Evolutionary conservation across 345 rosid species (phyloP).

Genomic region (Mallotus nudiflorus): DNA sequence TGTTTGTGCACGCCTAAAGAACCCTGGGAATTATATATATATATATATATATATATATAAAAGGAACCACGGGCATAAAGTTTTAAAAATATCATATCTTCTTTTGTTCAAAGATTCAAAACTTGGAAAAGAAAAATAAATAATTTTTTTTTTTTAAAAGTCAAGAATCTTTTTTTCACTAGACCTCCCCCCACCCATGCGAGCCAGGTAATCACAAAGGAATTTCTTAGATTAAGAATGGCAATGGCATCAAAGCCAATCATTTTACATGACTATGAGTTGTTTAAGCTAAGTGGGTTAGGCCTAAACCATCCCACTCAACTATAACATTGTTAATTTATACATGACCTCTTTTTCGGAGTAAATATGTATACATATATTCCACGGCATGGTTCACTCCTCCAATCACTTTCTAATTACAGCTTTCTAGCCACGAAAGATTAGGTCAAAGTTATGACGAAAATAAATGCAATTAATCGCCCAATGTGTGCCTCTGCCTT

Average conservation of each 20-base stretch:
- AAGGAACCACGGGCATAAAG: too few species aligned
- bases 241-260: slow-evolving; percentile 43
- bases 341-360: slow-evolving; percentile 1
- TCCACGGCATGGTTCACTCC: neutral
- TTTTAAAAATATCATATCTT: neutral
- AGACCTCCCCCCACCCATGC: slow-evolving; percentile 25
- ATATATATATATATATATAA: too few species aligned
- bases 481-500: too few species aligned
- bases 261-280: slow-evolving; percentile 9
- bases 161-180: slow-evolving; percentile 33
- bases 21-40: too few species aligned
- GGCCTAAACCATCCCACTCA: slow-evolving; percentile 34
- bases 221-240: slow-evolving; percentile 25
- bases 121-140: slow-evolving; percentile 3
- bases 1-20: slow-evolving; percentile 2
- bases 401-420: too few species aligned
- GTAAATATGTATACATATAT: slow-evolving; percentile 16
- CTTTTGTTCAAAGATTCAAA: slow-evolving; percentile 27
- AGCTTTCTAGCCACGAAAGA: too few species aligned
- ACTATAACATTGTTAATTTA: neutral
- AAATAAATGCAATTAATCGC: too few species aligned
- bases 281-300: slow-evolving; percentile 35
- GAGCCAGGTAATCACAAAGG: slow-evolving; percentile 18
- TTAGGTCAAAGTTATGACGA: too few species aligned
- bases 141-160: too few species aligned